Evolutionary conservation across 2,329 filamentous ascomycete genomes (phyloP).

Genomic region (Paecilomyces formosus): DNA sequence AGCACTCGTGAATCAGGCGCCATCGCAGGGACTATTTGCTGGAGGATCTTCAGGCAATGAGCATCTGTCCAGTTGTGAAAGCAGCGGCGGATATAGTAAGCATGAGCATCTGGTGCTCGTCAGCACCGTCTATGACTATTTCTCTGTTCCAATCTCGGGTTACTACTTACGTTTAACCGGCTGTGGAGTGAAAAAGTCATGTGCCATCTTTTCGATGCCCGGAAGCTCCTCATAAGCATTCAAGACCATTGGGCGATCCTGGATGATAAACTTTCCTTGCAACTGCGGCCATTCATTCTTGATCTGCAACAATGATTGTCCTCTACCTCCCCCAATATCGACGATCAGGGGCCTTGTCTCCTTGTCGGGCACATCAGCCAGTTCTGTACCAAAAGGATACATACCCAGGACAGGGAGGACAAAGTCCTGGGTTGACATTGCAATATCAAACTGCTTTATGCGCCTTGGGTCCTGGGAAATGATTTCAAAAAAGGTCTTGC

Average conservation of each 20-base stretch:
- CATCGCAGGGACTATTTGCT: constrained; percentile 14
- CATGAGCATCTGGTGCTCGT: constrained; percentile 14
- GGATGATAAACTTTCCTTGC: constrained; percentile 16
- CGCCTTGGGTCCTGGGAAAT: constrained; percentile 14
- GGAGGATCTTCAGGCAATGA: constrained; percentile 15
- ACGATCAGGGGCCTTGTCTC: constrained; percentile 1
- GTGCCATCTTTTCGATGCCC: constrained; percentile 16
- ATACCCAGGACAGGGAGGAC: constrained; percentile 13
- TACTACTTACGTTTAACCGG: constrained; percentile 15
- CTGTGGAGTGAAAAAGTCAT: constrained; percentile 20
- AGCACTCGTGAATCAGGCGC: constrained; percentile 14
- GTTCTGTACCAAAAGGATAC: constrained; percentile 11
- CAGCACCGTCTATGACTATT: background rate
- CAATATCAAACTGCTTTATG: constrained; percentile 15
- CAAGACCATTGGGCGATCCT: constrained; percentile 18
- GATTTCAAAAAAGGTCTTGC: constrained; percentile 17
- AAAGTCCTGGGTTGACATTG: constrained; percentile 10
- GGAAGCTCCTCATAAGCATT: constrained; percentile 13
- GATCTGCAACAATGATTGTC: constrained; percentile 12
- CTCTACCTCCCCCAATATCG: constrained; percentile 13
- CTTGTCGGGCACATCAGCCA: constrained; percentile 1
- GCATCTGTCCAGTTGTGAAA: constrained; percentile 17
- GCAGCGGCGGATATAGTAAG: constrained; percentile 18
- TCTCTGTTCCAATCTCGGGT: background rate
- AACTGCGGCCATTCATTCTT: constrained; percentile 9